phyloP scores from a whole-genome alignment of 371 early-diverging fungal genomes.

The Mortierella polycephala region DNA sequence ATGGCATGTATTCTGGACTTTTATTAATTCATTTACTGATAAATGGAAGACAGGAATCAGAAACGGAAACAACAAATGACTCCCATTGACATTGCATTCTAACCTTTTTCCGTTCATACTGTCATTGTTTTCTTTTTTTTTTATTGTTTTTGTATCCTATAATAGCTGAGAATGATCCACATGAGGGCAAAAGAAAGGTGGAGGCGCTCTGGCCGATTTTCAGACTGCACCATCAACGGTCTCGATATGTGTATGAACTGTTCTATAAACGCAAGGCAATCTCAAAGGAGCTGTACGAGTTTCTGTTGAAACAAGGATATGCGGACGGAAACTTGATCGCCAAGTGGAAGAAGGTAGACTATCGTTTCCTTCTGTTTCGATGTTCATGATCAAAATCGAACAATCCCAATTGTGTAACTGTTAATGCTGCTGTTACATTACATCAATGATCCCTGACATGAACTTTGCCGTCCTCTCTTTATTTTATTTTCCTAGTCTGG shows the following conservation, averaged over 20 bases:
- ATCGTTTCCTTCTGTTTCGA: conserved; percentile 1
- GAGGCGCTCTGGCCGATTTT: conserved; percentile 97
- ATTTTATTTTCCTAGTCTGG: conserved; percentile 75
- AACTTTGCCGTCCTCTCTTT: background rate
- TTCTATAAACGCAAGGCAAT: conserved; percentile 96
- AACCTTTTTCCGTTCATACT: background rate
- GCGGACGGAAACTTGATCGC: conserved; percentile 97
- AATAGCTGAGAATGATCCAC: conserved; percentile 94
- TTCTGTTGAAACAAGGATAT: conserved; percentile 88
- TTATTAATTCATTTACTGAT: background rate
- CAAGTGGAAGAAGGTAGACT: conserved; percentile 95
- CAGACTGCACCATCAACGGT: conserved; percentile 96
- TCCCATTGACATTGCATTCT: background rate
- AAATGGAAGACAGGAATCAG: too few species aligned
- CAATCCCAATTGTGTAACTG: too few species aligned
- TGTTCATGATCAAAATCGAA: too few species aligned
- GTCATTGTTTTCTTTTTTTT: conserved; percentile 4
- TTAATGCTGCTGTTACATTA: background rate
- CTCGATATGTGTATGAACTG: conserved; percentile 95
- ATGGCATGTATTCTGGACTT: conserved; percentile 72
- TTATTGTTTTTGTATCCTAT: conserved; percentile 2
- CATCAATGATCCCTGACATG: background rate
- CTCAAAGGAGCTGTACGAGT: conserved; percentile 91
- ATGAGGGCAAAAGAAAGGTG: conserved; percentile 94
- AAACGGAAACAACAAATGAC: too few species aligned